These are phyloP conservation scores for Ceratobasidium sp. DNA, from an alignment of 1,284 basidiomycete species.

Conservation along the genomic window DNA sequence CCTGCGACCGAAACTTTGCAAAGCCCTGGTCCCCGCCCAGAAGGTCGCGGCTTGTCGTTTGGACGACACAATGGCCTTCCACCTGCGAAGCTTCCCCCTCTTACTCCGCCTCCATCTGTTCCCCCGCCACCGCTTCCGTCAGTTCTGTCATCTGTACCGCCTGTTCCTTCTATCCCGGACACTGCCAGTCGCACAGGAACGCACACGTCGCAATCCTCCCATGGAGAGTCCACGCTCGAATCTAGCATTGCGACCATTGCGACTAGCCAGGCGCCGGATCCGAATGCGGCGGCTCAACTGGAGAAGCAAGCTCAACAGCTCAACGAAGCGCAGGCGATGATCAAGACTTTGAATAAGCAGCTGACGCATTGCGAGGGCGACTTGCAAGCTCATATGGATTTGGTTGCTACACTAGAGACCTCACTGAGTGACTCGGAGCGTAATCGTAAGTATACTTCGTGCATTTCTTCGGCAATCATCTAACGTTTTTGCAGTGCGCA, in stretches of 20 bases:
- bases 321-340: conserved; percentile 87
- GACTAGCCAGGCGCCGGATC: conserved; percentile 59
- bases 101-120: conserved; percentile 86
- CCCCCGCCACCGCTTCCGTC: conserved; percentile 86
- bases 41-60: conserved; percentile 64
- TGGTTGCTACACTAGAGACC: conserved; percentile 82
- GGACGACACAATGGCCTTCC: conserved; percentile 68
- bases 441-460: conserved; percentile 70
- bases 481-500: conserved; percentile 68
- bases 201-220: conserved; percentile 60
- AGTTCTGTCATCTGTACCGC: conserved; percentile 54
- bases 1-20: conserved; percentile 38
- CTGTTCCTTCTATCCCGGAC: conserved; percentile 39
- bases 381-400: conserved; percentile 90
- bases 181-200: conserved; percentile 46
- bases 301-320: conserved; percentile 80
- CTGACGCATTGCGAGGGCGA: conserved; percentile 90
- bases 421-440: conserved; percentile 90
- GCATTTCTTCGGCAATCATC: not conserved
- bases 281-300: conserved; percentile 67
- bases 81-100: conserved; percentile 82
- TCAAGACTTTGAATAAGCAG: conserved; percentile 92
- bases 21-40: conserved; percentile 59
- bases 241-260: conserved; percentile 63
- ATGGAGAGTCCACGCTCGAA: conserved; percentile 59